phyloP scores from a whole-genome alignment of 2,329 filamentous ascomycete genomes.

The Arthrobotrys iridis region DNA sequence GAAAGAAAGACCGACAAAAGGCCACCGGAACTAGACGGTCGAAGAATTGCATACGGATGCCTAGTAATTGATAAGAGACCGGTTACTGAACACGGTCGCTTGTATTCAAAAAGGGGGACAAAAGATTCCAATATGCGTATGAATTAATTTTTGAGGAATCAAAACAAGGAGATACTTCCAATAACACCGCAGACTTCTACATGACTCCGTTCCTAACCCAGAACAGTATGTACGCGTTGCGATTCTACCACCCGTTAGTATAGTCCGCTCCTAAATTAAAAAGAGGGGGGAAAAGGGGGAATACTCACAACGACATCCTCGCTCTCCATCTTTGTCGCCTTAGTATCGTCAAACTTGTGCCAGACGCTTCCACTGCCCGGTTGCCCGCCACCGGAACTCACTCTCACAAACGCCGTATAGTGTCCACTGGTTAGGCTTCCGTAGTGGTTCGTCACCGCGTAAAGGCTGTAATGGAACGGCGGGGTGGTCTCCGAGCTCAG shows the following conservation, averaged over 20 bases:
- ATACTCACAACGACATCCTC: conserved; percentile 57
- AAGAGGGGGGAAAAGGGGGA: not conserved
- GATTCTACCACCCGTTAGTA: conserved; percentile 51
- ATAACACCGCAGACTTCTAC: conserved; percentile 55
- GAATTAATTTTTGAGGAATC: conserved; percentile 57
- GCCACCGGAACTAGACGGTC: no score
- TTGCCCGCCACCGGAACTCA: conserved; percentile 64
- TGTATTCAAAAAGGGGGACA: no score
- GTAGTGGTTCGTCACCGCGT: conserved; percentile 81
- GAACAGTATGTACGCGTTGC: conserved; percentile 58
- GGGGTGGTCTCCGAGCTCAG: conserved; percentile 64
- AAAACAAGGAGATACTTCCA: no score
- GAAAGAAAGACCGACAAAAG: no score
- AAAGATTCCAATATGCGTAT: no score
- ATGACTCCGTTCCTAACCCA: conserved; percentile 58
- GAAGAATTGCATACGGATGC: no score
- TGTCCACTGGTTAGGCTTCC: conserved; percentile 79
- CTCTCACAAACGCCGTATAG: conserved; percentile 77
- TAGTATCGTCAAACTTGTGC: conserved; percentile 93
- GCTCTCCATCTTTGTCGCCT: conserved; percentile 57
- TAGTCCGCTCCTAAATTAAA: not conserved
- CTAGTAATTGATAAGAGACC: no score
- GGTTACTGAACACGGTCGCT: no score
- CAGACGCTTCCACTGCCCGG: conserved; percentile 65
- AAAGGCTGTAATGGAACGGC: conserved; percentile 82